Percentiles rank a stretch among this genome's conserved stretches.
These are phyloP conservation scores for Penicillium glabrum DNA, from an alignment of 2,329 filamentous ascomycete species.

Conservation along the genomic window DNA sequence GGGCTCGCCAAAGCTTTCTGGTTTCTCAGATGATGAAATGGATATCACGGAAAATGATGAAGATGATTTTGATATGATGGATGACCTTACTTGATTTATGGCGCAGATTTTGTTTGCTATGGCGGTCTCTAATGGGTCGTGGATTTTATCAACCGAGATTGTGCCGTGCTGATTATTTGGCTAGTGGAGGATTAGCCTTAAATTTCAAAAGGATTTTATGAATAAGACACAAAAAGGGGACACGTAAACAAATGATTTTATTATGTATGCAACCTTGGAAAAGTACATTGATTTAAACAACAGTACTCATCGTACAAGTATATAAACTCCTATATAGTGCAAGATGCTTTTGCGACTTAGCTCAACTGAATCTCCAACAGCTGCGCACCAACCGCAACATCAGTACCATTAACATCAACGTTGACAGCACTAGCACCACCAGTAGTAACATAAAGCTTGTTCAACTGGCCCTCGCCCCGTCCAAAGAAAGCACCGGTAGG, in stretches of 20 bases:
- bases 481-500: not conserved
- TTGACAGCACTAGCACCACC: not conserved
- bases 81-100: not conserved
- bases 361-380: not conserved
- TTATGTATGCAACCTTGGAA: too few relatives aligned
- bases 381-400: not conserved
- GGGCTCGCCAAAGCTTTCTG: constrained; percentile 6
- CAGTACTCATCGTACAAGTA: too few relatives aligned
- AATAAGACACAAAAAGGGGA: too few relatives aligned
- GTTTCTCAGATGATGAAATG: constrained; percentile 4
- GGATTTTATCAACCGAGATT: too few relatives aligned
- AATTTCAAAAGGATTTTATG: too few relatives aligned
- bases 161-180: too few relatives aligned
- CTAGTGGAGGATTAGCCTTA: not conserved
- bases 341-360: not conserved
- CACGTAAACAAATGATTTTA: too few relatives aligned
- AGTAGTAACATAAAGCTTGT: not conserved
- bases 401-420: not conserved
- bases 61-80: not conserved
- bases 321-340: not conserved
- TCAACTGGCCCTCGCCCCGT: not conserved
- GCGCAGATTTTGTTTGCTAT: not conserved
- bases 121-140: not conserved
- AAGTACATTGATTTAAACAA: too few relatives aligned
- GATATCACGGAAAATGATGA: constrained; percentile 14